A percentile compares a stretch with the other conserved stretches of the same genome.
Conservation (phyloP, 192 early-diverging fungal species). For the Coemansia sp. region DNA sequence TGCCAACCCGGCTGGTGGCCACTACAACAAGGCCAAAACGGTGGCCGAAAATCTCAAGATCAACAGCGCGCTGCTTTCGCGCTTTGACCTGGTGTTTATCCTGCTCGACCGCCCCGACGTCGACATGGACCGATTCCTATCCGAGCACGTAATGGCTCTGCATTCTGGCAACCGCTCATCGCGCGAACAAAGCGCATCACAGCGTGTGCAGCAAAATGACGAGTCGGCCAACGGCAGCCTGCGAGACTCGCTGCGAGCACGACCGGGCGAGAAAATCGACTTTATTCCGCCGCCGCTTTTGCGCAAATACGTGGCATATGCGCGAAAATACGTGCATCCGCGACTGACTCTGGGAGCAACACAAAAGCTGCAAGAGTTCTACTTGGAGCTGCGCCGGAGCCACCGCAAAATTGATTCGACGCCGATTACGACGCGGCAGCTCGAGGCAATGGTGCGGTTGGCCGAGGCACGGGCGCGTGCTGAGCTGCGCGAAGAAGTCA, state of each 20-base stretch:
- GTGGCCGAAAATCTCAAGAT: slow-evolving; percentile 79
- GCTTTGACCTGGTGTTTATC: slow-evolving; percentile 84
- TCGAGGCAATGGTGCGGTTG: slow-evolving; percentile 77
- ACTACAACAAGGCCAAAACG: slow-evolving; percentile 84
- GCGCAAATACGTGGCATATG: slow-evolving; percentile 86
- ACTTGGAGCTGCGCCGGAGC: slow-evolving; percentile 63
- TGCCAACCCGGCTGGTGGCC: slow-evolving; percentile 82
- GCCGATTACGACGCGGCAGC: slow-evolving; percentile 78
- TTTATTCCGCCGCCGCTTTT: slow-evolving; percentile 65
- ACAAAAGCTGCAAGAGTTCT: slow-evolving; percentile 66
- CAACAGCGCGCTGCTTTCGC: slow-evolving; percentile 67
- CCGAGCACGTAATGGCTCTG: slow-evolving; percentile 78
- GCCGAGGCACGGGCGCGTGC: slow-evolving; percentile 75
- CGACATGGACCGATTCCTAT: slow-evolving; percentile 77
- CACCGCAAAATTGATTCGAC: slow-evolving; percentile 68
- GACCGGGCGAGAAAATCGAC: slow-evolving; percentile 59
- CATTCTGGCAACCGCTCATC: slow-evolving; percentile 37
- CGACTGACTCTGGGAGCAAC: slow-evolving; percentile 63
- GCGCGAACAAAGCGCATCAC: slow-evolving; percentile 5
- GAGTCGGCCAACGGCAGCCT: slow-evolving; percentile 12
- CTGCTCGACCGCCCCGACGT: slow-evolving; percentile 77
- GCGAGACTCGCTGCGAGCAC: slow-evolving; percentile 48
- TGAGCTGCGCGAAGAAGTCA: slow-evolving; percentile 75
- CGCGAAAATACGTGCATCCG: slow-evolving; percentile 75
- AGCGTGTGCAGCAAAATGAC: background rate